Evolutionary conservation across 352 stramenopile genomes (phyloP).

Genomic region (Elongisporangium undulatum): DNA sequence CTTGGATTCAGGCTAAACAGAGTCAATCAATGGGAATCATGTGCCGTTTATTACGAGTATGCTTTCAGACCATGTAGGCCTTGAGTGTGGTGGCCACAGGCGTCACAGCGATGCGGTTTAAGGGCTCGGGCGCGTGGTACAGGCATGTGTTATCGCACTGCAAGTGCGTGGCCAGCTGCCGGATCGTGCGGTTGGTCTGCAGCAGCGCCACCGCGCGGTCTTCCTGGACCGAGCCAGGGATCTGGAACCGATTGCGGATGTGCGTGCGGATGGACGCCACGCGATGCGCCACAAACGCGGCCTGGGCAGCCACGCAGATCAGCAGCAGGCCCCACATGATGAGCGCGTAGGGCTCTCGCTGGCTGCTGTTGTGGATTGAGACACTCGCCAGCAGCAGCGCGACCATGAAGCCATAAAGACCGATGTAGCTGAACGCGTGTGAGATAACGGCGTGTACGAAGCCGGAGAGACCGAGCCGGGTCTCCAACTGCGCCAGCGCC

Average conservation of each 20-base stretch:
- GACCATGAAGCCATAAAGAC: constrained; percentile 18
- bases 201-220: constrained; percentile 17
- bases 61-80: neutral
- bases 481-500: constrained; percentile 26
- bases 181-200: constrained; percentile 25
- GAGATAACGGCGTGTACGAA: constrained; percentile 10
- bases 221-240: constrained; percentile 22
- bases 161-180: constrained; percentile 33
- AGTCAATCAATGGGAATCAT: neutral
- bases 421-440: constrained; percentile 12
- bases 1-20: neutral
- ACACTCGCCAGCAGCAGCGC: constrained; percentile 5
- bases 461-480: constrained; percentile 23
- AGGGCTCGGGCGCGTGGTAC: neutral
- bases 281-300: constrained; percentile 16
- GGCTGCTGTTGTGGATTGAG: neutral
- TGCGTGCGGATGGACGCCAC: constrained; percentile 21
- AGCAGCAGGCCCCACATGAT: constrained; percentile 8
- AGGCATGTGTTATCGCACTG: constrained; percentile 18
- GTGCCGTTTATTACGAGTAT: neutral
- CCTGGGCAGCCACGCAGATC: constrained; percentile 9
- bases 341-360: constrained; percentile 7
- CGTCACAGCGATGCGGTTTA: neutral
- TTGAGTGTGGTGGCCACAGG: neutral
- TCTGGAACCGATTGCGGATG: constrained; percentile 27